Base-by-base conservation (phyloP, 106 monocot genomes). In the Dendrobium officinale region DNA sequence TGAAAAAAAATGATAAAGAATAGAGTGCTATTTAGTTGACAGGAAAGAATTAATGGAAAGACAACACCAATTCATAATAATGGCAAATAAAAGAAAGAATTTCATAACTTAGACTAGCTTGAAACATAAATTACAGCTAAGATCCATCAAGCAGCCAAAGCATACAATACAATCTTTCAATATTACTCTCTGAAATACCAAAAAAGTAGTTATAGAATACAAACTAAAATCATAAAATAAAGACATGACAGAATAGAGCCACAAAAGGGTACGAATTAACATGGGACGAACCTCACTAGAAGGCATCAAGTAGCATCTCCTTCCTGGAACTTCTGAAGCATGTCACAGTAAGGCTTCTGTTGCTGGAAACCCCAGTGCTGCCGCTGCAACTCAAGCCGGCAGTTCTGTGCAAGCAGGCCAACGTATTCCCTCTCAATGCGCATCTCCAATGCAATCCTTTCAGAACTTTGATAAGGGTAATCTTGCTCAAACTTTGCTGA, bases 391-490 rank as follows among this genome's bases (percentile, higher is more conserved):
- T 99, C 99, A 64, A 76, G 55, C 47, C 91, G 82, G 74, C 99
- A 99, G 81, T 91, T 93, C 83, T 99, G 99, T 75, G 87, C 54
- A 19, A 99, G 82, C 17, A 93, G 78, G 11, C 80, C 77, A 66
- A 87, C 72, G 74, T 95, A 99, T 11, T 99, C 99, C 79, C 88
- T 91, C 81, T 99, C 99, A 73, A 99, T 79, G 13, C 87, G 83
- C 9, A 80, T 81, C 85, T 99, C 99, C 47, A 99, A 78, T 16
- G 77, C 73, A 55, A 79, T 20, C 10, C 95, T 83, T 26, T 88
- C 84, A 7, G 81, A 76, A 81, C 95, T 99, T 29, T 84, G 67
- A 27, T 74, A 79, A 55, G 99, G 95, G 48, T 93, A 99, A 13
- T 99, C 88, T 49, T 90, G 78, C 64, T 95, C 93, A 86, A 95